These are phyloP conservation scores for Cladosporium oxysporum DNA, from an alignment of 2,329 filamentous ascomycete genomes.

Conservation along the genomic window DNA sequence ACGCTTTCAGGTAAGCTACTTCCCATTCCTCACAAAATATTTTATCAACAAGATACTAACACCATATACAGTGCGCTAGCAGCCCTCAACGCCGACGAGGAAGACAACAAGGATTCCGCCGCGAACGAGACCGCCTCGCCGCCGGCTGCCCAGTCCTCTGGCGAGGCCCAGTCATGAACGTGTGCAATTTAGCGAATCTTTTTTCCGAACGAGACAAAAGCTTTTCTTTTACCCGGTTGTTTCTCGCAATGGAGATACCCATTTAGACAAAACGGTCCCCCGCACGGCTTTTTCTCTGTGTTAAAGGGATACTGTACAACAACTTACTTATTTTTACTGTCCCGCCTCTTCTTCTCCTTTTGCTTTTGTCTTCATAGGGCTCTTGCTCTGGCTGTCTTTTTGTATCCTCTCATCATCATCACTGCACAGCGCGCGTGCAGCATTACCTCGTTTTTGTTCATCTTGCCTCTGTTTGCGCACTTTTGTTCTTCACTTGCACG, in stretches of 20 bases:
- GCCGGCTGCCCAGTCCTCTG: constrained; percentile 14
- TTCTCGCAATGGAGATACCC: constrained; percentile 21
- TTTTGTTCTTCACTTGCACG: not conserved
- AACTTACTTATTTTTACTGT: constrained; percentile 11
- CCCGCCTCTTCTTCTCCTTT: not conserved
- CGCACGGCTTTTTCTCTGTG: constrained; percentile 10
- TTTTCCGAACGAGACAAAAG: constrained; percentile 9
- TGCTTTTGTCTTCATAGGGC: not conserved
- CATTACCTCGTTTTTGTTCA: not conserved
- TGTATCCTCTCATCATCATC: not conserved
- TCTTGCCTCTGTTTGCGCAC: not conserved
- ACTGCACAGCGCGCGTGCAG: not conserved
- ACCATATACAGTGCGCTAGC: constrained; percentile 51
- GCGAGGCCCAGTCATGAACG: constrained; percentile 20
- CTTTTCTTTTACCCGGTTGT: constrained; percentile 13
- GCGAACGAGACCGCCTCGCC: constrained; percentile 15
- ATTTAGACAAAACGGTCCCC: constrained; percentile 17
- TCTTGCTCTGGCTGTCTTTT: not conserved
- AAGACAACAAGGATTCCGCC: constrained; percentile 57
- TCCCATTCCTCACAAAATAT: not conserved
- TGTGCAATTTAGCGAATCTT: constrained; percentile 16
- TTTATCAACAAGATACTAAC: constrained; percentile 30
- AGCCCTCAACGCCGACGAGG: constrained; percentile 57
- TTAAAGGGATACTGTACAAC: constrained; percentile 14
- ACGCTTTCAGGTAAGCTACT: constrained; percentile 83